Conservation (phyloP, 106 monocot species). For the Alisma plantagoaquatica region DNA sequence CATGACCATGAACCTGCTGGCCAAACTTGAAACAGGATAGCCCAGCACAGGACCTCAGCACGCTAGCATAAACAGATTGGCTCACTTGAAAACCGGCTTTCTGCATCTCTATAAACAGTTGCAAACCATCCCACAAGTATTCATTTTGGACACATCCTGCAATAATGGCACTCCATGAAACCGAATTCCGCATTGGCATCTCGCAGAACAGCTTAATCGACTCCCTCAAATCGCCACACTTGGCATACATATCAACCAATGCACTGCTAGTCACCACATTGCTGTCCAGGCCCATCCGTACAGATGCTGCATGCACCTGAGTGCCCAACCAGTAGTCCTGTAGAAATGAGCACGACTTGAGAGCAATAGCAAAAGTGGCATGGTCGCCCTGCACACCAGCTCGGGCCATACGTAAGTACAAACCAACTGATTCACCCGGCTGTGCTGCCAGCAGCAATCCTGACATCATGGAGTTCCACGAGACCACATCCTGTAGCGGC, state of each 20-base stretch:
- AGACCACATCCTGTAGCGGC: slow-evolving; percentile 6
- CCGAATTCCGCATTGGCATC: slow-evolving; percentile 54
- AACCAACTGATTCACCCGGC: neutral
- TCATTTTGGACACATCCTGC: slow-evolving; percentile 68
- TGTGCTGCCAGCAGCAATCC: neutral
- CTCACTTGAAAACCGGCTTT: slow-evolving; percentile 29
- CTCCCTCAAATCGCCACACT: slow-evolving; percentile 34
- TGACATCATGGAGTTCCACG: slow-evolving; percentile 11
- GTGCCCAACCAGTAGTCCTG: slow-evolving; percentile 1
- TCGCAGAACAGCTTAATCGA: slow-evolving; percentile 41
- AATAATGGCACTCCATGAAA: slow-evolving; percentile 79
- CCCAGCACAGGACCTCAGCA: slow-evolving; percentile 61
- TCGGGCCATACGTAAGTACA: neutral
- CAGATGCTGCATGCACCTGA: slow-evolving; percentile 5
- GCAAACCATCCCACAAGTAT: slow-evolving; percentile 23
- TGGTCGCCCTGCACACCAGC: neutral
- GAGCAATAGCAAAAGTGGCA: neutral
- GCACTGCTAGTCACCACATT: slow-evolving; percentile 10
- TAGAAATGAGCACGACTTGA: neutral
- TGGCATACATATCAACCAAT: slow-evolving; percentile 74
- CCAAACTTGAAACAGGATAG: slow-evolving; percentile 27
- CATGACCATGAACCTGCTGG: slow-evolving; percentile 63
- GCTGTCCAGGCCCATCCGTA: neutral
- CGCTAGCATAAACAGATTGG: slow-evolving; percentile 81
- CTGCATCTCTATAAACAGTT: slow-evolving; percentile 61